Percentiles rank a stretch among this genome's conserved stretches.
phyloP scores from a whole-genome alignment of 768 basidiomycete genomes.

The Auriscalpium orientale region DNA sequence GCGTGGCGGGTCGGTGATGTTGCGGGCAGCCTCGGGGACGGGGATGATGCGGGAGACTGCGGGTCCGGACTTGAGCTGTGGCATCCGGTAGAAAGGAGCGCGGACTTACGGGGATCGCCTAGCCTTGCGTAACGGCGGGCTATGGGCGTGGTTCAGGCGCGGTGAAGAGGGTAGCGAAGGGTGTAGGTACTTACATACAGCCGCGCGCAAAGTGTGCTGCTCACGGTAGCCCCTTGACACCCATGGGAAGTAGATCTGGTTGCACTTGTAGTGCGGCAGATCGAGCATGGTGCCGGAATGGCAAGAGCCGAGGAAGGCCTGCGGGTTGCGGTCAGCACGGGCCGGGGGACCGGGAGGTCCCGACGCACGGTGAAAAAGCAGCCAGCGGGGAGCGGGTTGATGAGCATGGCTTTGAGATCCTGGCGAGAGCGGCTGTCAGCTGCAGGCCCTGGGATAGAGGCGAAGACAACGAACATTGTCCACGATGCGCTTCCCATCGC shows the following conservation, averaged over 20 bases:
- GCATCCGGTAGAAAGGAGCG: not conserved
- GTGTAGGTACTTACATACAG: constrained; percentile 5
- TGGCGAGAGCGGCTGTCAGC: constrained; percentile 1
- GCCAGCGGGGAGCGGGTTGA: constrained; percentile 14
- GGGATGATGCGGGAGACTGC: too few species aligned
- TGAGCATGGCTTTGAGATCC: constrained; percentile 10
- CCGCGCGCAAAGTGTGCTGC: constrained; percentile 11
- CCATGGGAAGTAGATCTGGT: constrained; percentile 19
- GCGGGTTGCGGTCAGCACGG: not conserved
- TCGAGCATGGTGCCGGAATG: constrained; percentile 21
- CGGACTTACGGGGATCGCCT: not conserved
- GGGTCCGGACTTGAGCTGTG: too few species aligned
- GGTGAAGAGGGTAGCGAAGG: not conserved
- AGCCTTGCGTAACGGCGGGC: not conserved
- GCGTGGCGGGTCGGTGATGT: too few species aligned
- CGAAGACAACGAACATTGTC: constrained; percentile 15
- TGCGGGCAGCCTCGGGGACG: too few species aligned
- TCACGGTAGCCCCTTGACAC: constrained; percentile 16
- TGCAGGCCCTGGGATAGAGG: not conserved
- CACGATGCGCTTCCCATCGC: constrained; percentile 12
- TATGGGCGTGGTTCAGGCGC: not conserved
- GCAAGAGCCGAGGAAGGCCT: constrained; percentile 20
- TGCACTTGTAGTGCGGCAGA: constrained; percentile 19
- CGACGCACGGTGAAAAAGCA: constrained; percentile 9
- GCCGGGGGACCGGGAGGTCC: not conserved